These are phyloP conservation scores for Puccinia triticina DNA, from an alignment of 1,284 basidiomycete species.

Conservation along the genomic window DNA sequence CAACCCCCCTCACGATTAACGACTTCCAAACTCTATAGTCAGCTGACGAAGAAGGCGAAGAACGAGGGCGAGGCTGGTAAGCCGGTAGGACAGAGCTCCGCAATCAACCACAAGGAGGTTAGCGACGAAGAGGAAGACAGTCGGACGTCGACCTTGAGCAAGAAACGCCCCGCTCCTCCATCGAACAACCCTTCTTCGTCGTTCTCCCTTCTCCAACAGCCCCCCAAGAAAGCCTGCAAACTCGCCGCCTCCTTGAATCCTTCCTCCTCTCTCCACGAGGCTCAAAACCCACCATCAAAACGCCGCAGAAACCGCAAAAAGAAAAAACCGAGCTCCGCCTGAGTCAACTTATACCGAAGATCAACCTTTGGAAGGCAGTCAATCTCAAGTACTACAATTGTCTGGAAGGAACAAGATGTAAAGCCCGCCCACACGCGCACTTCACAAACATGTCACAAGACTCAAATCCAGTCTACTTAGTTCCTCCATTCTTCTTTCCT, in stretches of 20 bases:
- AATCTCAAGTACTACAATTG: too few species aligned
- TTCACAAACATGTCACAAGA: too few species aligned
- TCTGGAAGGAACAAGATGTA: too few species aligned
- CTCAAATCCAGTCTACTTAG: too few species aligned
- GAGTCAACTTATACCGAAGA: not conserved
- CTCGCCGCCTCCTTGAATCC: not conserved
- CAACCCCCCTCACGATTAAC: not conserved
- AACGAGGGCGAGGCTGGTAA: not conserved
- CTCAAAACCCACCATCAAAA: not conserved
- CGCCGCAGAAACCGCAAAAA: too few species aligned
- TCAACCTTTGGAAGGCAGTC: too few species aligned
- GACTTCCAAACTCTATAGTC: not conserved
- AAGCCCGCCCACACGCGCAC: too few species aligned
- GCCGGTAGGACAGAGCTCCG: not conserved
- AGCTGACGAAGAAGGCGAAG: not conserved
- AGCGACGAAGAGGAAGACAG: constrained; percentile 21
- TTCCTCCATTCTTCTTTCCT: too few species aligned
- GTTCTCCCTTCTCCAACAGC: constrained; percentile 2
- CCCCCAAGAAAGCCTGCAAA: not conserved
- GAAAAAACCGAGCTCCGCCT: too few species aligned
- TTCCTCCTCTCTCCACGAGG: not conserved
- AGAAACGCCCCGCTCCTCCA: not conserved
- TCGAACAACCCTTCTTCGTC: not conserved
- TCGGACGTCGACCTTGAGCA: not conserved
- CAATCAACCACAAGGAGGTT: not conserved